phyloP scores from a whole-genome alignment of 2,329 filamentous ascomycete genomes.

The Colletotrichum neosansevieriae region DNA sequence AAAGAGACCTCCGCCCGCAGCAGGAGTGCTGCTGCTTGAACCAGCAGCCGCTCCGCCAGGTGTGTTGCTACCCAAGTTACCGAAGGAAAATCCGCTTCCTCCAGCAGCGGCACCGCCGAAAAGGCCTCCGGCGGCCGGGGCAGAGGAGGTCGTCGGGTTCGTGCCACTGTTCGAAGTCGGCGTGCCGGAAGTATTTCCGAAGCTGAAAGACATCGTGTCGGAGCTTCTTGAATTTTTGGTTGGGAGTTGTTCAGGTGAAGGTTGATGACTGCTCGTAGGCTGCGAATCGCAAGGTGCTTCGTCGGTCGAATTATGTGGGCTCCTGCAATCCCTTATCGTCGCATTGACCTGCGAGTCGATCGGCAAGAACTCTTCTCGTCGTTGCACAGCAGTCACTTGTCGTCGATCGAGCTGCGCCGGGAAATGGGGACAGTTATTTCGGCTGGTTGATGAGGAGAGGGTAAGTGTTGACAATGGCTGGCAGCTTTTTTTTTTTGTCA shows the following conservation, averaged over 20 bases:
- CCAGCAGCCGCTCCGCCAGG: slow-evolving; percentile 40
- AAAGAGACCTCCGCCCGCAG: slow-evolving; percentile 48
- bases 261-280: slow-evolving; percentile 14
- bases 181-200: slow-evolving; percentile 49
- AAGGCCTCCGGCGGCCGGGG: slow-evolving; percentile 54
- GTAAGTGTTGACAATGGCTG: slow-evolving; percentile 31
- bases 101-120: slow-evolving; percentile 51
- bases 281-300: slow-evolving; percentile 21
- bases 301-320: not conserved
- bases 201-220: slow-evolving; percentile 55
- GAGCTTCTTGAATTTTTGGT: slow-evolving; percentile 9
- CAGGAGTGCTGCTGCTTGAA: slow-evolving; percentile 46
- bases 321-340: slow-evolving; percentile 21
- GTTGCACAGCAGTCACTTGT: not conserved
- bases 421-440: slow-evolving; percentile 3
- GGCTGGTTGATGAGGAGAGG: slow-evolving; percentile 2
- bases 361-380: not conserved
- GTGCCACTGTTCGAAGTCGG: slow-evolving; percentile 40
- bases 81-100: slow-evolving; percentile 57
- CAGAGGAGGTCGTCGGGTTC: slow-evolving; percentile 49
- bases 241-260: slow-evolving; percentile 19
- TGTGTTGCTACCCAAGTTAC: slow-evolving; percentile 43
- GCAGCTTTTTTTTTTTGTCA: slow-evolving; percentile 40
- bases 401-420: slow-evolving; percentile 3
- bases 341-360: slow-evolving; percentile 33